phyloP scores from a whole-genome alignment of 1,139 yeast genomes.

The Geotrichum cucujoidarum region DNA sequence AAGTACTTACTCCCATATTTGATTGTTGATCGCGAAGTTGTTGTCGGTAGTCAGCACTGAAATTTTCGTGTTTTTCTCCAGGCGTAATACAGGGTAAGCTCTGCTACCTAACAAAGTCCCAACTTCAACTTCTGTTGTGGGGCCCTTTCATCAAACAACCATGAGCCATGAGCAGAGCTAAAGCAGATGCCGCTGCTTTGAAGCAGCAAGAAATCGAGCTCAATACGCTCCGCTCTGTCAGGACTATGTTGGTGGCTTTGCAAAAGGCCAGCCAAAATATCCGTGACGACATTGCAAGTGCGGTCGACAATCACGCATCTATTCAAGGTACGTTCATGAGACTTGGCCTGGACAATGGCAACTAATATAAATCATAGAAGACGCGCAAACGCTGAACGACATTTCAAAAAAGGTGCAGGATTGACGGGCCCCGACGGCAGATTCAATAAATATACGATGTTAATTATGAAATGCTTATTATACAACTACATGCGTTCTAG shows the following conservation, averaged over 20 bases:
- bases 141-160: not conserved
- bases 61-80: slow-evolving; percentile 1
- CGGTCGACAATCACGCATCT: slow-evolving; percentile 24
- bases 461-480: too few species aligned
- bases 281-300: slow-evolving; percentile 29
- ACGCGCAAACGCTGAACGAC: slow-evolving; percentile 5
- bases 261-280: slow-evolving; percentile 25
- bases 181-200: not conserved
- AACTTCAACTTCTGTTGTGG: not conserved
- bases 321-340: slow-evolving; percentile 19
- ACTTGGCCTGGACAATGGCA: not conserved
- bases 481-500: too few species aligned
- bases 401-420: not conserved
- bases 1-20: slow-evolving; percentile 13
- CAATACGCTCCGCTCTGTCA: slow-evolving; percentile 4
- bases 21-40: not conserved
- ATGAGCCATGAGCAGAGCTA: slow-evolving; percentile 3
- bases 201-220: slow-evolving; percentile 13
- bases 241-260: slow-evolving; percentile 28
- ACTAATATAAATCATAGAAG: slow-evolving; percentile 6
- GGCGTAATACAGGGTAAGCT: slow-evolving; percentile 5
- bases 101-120: not conserved
- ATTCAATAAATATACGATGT: not conserved
- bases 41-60: slow-evolving; percentile 3
- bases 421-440: not conserved